Evolutionary conservation across 345 rosid species (phyloP).

Genomic region (Kandelia obovata): DNA sequence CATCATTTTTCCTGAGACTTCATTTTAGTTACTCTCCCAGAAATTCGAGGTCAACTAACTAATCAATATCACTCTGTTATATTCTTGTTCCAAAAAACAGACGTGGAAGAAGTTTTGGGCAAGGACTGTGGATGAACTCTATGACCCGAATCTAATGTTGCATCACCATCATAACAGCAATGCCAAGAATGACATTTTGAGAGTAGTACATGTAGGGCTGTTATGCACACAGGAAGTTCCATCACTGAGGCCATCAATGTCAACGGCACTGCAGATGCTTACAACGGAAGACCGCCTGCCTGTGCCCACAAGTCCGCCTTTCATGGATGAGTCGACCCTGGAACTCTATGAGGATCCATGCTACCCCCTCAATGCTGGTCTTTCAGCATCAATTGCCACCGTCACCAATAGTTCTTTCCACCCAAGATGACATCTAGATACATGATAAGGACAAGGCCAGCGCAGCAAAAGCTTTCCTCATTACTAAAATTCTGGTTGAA

Average conservation of each 20-base stretch:
- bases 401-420: slow-evolving; percentile 60
- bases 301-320: slow-evolving; percentile 74
- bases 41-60: not conserved
- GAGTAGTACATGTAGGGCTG: slow-evolving; percentile 73
- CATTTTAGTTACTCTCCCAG: no score
- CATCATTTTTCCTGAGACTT: not conserved
- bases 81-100: slow-evolving; percentile 30
- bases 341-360: slow-evolving; percentile 47
- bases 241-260: slow-evolving; percentile 72
- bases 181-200: slow-evolving; percentile 49
- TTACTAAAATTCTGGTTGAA: not conserved
- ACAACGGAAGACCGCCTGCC: slow-evolving; percentile 63
- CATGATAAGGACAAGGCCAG: no score
- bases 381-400: slow-evolving; percentile 54
- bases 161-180: slow-evolving; percentile 36
- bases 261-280: slow-evolving; percentile 67
- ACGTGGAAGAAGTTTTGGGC: slow-evolving; percentile 74
- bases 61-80: not conserved
- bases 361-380: slow-evolving; percentile 38
- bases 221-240: slow-evolving; percentile 78
- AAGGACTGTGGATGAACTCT: slow-evolving; percentile 61
- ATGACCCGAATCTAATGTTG: slow-evolving; percentile 59
- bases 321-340: slow-evolving; percentile 78
- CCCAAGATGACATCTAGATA: slow-evolving; percentile 50
- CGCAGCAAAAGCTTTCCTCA: not conserved